These are phyloP conservation scores for Cynara cardunculus DNA, from an alignment of 129 eudicot species.

Conservation along the genomic window DNA sequence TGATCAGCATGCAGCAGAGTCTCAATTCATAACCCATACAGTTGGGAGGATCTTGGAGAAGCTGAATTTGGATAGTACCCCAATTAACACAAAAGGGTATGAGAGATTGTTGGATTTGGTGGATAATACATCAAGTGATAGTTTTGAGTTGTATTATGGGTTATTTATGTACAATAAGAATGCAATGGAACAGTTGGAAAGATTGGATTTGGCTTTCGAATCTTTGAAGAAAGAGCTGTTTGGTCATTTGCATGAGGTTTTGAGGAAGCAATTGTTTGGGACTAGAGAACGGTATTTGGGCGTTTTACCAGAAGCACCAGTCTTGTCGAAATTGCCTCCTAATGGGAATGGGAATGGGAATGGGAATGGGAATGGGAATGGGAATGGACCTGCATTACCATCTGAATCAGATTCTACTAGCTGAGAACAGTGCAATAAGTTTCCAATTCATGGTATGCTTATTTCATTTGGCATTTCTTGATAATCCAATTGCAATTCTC, in stretches of 20 bases:
- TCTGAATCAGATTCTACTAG: slow-evolving; percentile 23
- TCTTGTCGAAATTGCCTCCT: slow-evolving; percentile 40
- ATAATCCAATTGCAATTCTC: not conserved
- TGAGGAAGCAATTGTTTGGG: slow-evolving; percentile 86
- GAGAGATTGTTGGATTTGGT: slow-evolving; percentile 86
- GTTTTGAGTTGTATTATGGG: slow-evolving; percentile 89
- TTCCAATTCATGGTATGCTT: slow-evolving; percentile 26
- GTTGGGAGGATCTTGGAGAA: slow-evolving; percentile 79
- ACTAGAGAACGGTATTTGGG: slow-evolving; percentile 33
- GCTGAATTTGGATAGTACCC: slow-evolving; percentile 55
- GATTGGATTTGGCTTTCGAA: slow-evolving; percentile 77
- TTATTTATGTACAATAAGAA: slow-evolving; percentile 89
- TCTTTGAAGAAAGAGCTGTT: slow-evolving; percentile 72
- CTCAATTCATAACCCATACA: slow-evolving; percentile 85
- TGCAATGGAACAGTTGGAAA: slow-evolving; percentile 80
- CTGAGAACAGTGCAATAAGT: not conserved
- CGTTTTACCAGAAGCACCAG: slow-evolving; percentile 13
- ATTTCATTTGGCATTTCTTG: not conserved
- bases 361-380: no score
- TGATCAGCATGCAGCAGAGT: slow-evolving; percentile 76
- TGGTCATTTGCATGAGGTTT: slow-evolving; percentile 64
- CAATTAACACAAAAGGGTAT: slow-evolving; percentile 86
- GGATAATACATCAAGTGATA: slow-evolving; percentile 77
- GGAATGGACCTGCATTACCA: slow-evolving; percentile 20
- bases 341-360: slow-evolving; percentile 50